These are phyloP conservation scores for Euphorbia lathyris DNA, from an alignment of 345 rosid species.

Conservation along the genomic window DNA sequence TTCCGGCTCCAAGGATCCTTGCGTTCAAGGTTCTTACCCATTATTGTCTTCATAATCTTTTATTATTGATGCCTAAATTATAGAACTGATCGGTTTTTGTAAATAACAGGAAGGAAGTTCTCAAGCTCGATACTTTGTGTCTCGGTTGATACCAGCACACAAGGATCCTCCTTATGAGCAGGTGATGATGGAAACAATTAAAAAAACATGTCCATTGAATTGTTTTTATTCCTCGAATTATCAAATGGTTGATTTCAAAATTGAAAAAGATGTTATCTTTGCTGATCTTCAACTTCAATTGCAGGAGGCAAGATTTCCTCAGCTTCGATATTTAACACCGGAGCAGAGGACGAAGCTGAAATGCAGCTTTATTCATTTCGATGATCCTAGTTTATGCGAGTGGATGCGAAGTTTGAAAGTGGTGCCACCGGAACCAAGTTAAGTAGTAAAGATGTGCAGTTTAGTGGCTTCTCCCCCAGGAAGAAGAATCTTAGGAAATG, in stretches of 20 bases:
- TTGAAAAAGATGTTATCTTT: too few species aligned
- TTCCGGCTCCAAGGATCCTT: slow-evolving; percentile 95
- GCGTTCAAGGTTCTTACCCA: slow-evolving; percentile 69
- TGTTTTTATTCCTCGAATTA: neutral
- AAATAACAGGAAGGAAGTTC: slow-evolving; percentile 87
- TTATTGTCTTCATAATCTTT: neutral
- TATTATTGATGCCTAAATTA: neutral
- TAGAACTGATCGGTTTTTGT: slow-evolving; percentile 13
- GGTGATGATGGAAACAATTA: too few species aligned
- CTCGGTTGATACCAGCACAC: slow-evolving; percentile 92
- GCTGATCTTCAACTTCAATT: slow-evolving; percentile 5
- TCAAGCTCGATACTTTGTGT: slow-evolving; percentile 87
- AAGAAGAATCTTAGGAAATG: neutral
- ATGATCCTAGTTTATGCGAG: slow-evolving; percentile 89
- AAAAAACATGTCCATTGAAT: too few species aligned
- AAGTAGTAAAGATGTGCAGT: neutral
- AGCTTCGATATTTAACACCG: slow-evolving; percentile 57
- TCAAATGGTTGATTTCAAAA: neutral
- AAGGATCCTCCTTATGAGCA: slow-evolving; percentile 99
- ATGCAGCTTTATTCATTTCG: slow-evolving; percentile 79
- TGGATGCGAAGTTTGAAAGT: slow-evolving; percentile 86
- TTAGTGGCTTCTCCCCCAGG: slow-evolving; percentile 2
- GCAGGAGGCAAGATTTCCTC: slow-evolving; percentile 95
- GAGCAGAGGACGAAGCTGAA: slow-evolving; percentile 72
- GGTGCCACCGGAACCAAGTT: slow-evolving; percentile 36